Percentiles rank a stretch among this genome's conserved stretches.
These are phyloP conservation scores for Mucor racemosus DNA, from an alignment of 371 early-diverging fungal genomes.

Conservation along the genomic window DNA sequence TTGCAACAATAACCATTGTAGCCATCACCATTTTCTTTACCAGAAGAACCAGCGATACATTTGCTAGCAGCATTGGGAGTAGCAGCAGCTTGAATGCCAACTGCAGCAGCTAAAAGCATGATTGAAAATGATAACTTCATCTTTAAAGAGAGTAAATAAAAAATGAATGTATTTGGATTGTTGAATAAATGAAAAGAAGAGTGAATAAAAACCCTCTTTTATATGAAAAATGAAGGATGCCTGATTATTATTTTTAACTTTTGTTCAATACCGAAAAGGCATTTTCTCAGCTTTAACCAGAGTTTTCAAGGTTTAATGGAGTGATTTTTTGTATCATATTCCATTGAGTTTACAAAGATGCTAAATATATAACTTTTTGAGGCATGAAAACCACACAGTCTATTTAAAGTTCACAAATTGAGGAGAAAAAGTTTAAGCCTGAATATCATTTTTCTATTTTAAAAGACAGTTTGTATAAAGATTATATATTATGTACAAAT, in stretches of 20 bases:
- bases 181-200: not conserved
- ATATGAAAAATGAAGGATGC: not conserved
- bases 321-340: not conserved
- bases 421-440: not conserved
- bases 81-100: not conserved
- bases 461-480: not conserved
- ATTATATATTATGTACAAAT: not conserved
- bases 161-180: not conserved
- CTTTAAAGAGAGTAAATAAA: not conserved
- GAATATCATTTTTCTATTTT: not conserved
- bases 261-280: not conserved
- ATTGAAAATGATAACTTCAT: not conserved
- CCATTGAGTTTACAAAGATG: not conserved
- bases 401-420: not conserved
- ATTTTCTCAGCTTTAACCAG: not conserved
- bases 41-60: slow-evolving; percentile 11
- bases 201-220: not conserved
- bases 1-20: slow-evolving; percentile 21
- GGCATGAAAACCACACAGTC: not conserved
- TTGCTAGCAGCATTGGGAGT: not conserved
- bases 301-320: not conserved
- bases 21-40: not conserved
- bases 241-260: not conserved
- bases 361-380: not conserved
- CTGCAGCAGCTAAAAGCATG: not conserved